These are phyloP conservation scores for Aspergillus japonicus DNA, from an alignment of 2,329 filamentous ascomycete species.

Conservation along the genomic window DNA sequence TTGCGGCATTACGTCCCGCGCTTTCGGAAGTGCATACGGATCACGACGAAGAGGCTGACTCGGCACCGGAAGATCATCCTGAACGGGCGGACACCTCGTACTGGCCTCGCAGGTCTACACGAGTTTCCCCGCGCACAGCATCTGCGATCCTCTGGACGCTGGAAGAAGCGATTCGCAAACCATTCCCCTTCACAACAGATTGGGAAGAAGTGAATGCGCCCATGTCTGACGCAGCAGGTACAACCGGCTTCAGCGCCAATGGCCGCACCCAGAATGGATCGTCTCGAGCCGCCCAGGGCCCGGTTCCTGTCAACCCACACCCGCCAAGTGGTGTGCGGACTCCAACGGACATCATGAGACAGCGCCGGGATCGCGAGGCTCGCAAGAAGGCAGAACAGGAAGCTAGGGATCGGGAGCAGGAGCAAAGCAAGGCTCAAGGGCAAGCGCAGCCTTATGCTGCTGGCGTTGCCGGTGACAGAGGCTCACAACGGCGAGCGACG, in stretches of 20 bases:
- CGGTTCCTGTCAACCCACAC: slow-evolving; percentile 53
- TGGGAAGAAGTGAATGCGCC: slow-evolving; percentile 81
- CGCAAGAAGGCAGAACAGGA: slow-evolving; percentile 67
- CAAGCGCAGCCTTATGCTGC: slow-evolving; percentile 45
- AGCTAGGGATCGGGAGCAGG: slow-evolving; percentile 55
- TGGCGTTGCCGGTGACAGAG: slow-evolving; percentile 37
- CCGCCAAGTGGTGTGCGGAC: slow-evolving; percentile 67
- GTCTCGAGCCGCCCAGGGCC: slow-evolving; percentile 51
- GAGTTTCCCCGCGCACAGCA: slow-evolving; percentile 79
- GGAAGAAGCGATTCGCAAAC: slow-evolving; percentile 82
- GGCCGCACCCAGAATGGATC: slow-evolving; percentile 59
- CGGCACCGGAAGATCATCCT: slow-evolving; percentile 32
- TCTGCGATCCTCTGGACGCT: slow-evolving; percentile 89
- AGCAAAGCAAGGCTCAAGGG: slow-evolving; percentile 34
- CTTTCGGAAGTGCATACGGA: slow-evolving; percentile 36
- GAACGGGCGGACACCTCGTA: slow-evolving; percentile 45
- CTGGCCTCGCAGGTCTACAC: slow-evolving; percentile 52
- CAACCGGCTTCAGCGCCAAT: slow-evolving; percentile 48
- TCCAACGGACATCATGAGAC: slow-evolving; percentile 88
- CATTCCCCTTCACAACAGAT: slow-evolving; percentile 80
- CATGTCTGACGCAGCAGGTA: slow-evolving; percentile 81
- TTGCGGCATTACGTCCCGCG: slow-evolving; percentile 28
- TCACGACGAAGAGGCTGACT: slow-evolving; percentile 27
- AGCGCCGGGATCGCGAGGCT: slow-evolving; percentile 74
- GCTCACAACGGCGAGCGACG: slow-evolving; percentile 19